Percentiles rank a stretch among this genome's conserved stretches.
Conservation (phyloP, 2,329 filamentous ascomycete genomes). For the Penicillium hordei region DNA sequence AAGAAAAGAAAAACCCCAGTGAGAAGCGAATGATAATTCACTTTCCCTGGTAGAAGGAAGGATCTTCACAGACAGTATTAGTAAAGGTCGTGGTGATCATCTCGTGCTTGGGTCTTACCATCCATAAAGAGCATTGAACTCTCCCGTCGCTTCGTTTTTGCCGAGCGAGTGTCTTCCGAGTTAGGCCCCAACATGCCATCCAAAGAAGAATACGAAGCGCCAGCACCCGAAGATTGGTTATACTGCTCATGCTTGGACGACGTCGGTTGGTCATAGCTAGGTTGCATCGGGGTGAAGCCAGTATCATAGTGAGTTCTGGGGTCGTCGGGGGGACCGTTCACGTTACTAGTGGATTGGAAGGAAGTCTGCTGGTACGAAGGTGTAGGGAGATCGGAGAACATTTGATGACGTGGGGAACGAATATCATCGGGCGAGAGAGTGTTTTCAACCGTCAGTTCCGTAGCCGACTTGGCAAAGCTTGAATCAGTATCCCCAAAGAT, state of each 20-base stretch:
- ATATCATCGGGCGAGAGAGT: conserved; percentile 56
- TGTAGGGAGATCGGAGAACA: conserved; percentile 66
- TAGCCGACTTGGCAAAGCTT: conserved; percentile 39
- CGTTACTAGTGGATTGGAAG: conserved; percentile 42
- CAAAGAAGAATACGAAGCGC: conserved; percentile 28
- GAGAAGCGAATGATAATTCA: conserved; percentile 5
- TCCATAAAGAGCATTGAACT: conserved; percentile 52
- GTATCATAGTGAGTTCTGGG: conserved; percentile 45
- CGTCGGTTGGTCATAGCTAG: conserved; percentile 46
- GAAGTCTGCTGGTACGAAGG: conserved; percentile 61
- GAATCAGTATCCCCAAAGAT: conserved; percentile 70
- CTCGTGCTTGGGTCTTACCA: neutral
- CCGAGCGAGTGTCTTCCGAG: conserved; percentile 35
- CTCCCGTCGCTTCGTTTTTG: conserved; percentile 49
- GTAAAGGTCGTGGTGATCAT: neutral
- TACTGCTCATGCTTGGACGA: conserved; percentile 33
- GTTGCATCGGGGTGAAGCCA: conserved; percentile 54
- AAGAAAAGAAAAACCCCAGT: neutral
- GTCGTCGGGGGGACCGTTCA: conserved; percentile 24
- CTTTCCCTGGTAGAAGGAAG: conserved; percentile 18
- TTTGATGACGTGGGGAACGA: conserved; percentile 63
- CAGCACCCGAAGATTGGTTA: conserved; percentile 22
- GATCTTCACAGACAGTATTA: conserved; percentile 1
- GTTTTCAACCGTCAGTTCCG: conserved; percentile 46
- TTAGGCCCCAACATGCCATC: conserved; percentile 45